These are phyloP conservation scores for Xylariaceae sp. DNA, from an alignment of 2,329 filamentous ascomycete genomes.

Conservation along the genomic window DNA sequence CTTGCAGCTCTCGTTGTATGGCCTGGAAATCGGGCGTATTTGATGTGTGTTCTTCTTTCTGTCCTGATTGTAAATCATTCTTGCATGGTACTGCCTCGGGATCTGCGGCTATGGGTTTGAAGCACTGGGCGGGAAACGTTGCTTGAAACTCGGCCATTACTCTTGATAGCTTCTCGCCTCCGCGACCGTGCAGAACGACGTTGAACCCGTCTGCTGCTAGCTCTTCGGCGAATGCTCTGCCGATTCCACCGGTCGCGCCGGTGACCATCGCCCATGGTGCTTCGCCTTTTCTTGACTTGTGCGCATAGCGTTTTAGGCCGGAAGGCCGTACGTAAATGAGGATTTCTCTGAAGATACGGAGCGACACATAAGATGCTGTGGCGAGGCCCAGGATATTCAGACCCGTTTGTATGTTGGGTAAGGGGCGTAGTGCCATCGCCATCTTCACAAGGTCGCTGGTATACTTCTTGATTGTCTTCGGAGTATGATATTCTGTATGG, in stretches of 20 bases:
- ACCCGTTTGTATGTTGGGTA: too few relatives aligned
- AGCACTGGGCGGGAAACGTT: slow-evolving; percentile 38
- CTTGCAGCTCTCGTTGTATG: slow-evolving; percentile 22
- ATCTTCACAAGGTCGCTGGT: too few relatives aligned
- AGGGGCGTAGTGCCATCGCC: too few relatives aligned
- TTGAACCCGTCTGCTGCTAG: slow-evolving; percentile 53
- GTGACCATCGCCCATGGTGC: slow-evolving; percentile 48
- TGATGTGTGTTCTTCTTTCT: slow-evolving; percentile 1
- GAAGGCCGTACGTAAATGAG: not conserved
- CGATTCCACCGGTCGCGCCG: slow-evolving; percentile 56
- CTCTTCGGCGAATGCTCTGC: slow-evolving; percentile 47
- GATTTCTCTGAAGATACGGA: not conserved
- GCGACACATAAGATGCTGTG: too few relatives aligned
- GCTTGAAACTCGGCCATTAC: slow-evolving; percentile 38
- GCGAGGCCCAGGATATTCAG: too few relatives aligned
- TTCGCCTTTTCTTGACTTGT: not conserved
- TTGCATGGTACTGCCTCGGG: slow-evolving; percentile 25
- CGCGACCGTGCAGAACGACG: slow-evolving; percentile 57
- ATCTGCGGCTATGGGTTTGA: slow-evolving; percentile 45
- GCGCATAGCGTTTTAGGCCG: not conserved
- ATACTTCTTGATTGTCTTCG: too few relatives aligned
- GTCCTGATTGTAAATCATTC: slow-evolving; percentile 5
- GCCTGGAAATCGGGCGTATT: slow-evolving; percentile 14
- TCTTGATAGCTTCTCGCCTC: slow-evolving; percentile 43
- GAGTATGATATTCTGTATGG: too few relatives aligned